These are phyloP conservation scores for Trypanosomatidae sp. DNA, from an alignment of 208 protist genomes.

Conservation along the genomic window DNA sequence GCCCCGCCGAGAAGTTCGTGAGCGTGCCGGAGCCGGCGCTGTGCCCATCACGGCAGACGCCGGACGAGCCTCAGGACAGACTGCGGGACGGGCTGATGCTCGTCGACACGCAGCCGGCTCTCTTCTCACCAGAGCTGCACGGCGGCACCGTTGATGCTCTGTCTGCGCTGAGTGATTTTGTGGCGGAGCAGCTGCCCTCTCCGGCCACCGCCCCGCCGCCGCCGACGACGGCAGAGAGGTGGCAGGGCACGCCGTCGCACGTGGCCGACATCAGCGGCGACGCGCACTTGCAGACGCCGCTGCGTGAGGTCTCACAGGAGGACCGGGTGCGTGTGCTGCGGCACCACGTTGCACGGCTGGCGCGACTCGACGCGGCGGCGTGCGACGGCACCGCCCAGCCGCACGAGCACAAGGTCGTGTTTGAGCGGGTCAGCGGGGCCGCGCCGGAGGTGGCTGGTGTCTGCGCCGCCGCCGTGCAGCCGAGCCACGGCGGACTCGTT, in stretches of 20 bases:
- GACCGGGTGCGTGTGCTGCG: slow-evolving; percentile 44
- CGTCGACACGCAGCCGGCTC: slow-evolving; percentile 43
- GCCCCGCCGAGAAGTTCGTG: too few species aligned
- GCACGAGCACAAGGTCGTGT: slow-evolving; percentile 28
- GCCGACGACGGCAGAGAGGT: slow-evolving; percentile 21
- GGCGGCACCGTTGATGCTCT: slow-evolving; percentile 10
- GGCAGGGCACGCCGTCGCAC: slow-evolving; percentile 11
- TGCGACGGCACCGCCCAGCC: slow-evolving; percentile 39
- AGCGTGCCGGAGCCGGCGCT: background rate
- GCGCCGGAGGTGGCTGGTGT: background rate
- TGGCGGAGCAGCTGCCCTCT: slow-evolving; percentile 41
- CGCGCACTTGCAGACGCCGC: slow-evolving; percentile 14
- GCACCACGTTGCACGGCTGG: slow-evolving; percentile 65
- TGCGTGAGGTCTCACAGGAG: slow-evolving; percentile 37
- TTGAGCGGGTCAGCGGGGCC: slow-evolving; percentile 16
- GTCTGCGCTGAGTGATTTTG: slow-evolving; percentile 18
- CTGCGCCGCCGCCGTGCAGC: background rate
- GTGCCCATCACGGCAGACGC: background rate
- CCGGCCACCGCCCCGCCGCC: slow-evolving; percentile 37
- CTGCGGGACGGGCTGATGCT: slow-evolving; percentile 25
- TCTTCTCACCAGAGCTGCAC: slow-evolving; percentile 74
- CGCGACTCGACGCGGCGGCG: slow-evolving; percentile 23
- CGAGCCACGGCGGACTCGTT: slow-evolving; percentile 29
- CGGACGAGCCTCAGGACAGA: background rate
- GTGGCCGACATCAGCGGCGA: slow-evolving; percentile 11